phyloP scores from a whole-genome alignment of 352 stramenopile genomes.

The Phytophthora pluvialis region DNA sequence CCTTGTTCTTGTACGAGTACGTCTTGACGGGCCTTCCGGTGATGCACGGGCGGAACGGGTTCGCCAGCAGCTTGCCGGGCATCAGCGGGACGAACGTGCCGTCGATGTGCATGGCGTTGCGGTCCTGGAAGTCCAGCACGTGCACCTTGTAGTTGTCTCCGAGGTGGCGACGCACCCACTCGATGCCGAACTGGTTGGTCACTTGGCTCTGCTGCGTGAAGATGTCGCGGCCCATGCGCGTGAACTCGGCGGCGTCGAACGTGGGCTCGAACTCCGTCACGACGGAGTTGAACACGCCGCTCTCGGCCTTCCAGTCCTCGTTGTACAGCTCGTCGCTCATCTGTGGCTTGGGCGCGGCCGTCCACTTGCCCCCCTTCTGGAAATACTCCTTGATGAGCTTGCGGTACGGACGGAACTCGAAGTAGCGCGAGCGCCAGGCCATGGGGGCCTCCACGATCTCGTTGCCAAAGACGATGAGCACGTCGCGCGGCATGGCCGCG shows the following conservation, averaged over 20 bases:
- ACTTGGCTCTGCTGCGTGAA: conserved; percentile 93
- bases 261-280: conserved; percentile 91
- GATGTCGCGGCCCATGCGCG: conserved; percentile 89
- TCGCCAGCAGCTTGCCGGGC: conserved; percentile 87
- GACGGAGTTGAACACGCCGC: conserved; percentile 83
- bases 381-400: conserved; percentile 93
- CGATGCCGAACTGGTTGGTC: conserved; percentile 91
- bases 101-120: conserved; percentile 93
- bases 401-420: conserved; percentile 90
- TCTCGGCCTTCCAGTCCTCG: conserved; percentile 82
- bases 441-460: conserved; percentile 92
- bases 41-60: conserved; percentile 89
- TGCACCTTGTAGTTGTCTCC: conserved; percentile 89
- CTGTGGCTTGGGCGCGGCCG: conserved; percentile 87
- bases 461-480: conserved; percentile 91
- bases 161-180: conserved; percentile 89
- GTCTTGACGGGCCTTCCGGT: conserved; percentile 86
- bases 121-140: conserved; percentile 91
- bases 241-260: conserved; percentile 92
- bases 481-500: conserved; percentile 88
- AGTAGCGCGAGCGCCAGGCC: conserved; percentile 91
- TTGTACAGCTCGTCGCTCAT: conserved; percentile 93
- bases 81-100: conserved; percentile 89
- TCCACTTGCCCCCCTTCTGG: conserved; percentile 88
- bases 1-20: conserved; percentile 90